A percentile compares a stretch with the other conserved stretches of the same genome.
Evolutionary conservation across 2,329 filamentous ascomycete genomes (phyloP).

Genomic region (Esteya vermicola): DNA sequence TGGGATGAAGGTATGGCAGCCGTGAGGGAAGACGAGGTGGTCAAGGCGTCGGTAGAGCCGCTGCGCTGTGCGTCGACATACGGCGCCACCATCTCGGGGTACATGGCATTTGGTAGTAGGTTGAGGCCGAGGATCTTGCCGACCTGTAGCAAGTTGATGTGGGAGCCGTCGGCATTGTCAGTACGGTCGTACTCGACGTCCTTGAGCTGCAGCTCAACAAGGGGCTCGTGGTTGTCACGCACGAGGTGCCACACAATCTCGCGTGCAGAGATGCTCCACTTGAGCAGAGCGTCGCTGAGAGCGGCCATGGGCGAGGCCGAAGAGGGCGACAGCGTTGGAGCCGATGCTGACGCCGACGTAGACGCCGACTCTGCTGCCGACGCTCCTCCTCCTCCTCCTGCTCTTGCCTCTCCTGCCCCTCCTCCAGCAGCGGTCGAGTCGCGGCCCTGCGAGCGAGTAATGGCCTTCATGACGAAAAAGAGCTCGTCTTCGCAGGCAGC

Average conservation of each 20-base stretch:
- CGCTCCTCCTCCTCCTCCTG: neutral
- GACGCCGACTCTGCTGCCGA: neutral
- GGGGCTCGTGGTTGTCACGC: constrained; percentile 68
- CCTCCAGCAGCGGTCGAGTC: constrained; percentile 34
- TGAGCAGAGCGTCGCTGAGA: constrained; percentile 64
- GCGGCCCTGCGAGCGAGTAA: constrained; percentile 86
- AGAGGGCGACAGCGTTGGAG: no score
- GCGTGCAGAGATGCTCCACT: constrained; percentile 85
- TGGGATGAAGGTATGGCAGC: no score
- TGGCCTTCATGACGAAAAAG: constrained; percentile 99
- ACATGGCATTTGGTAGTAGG: constrained; percentile 76
- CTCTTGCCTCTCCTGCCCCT: neutral
- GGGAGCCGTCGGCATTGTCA: constrained; percentile 93
- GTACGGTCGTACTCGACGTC: constrained; percentile 89
- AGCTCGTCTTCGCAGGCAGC: constrained; percentile 87
- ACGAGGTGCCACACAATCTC: constrained; percentile 98
- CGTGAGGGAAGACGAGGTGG: no score
- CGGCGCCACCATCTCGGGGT: constrained; percentile 89
- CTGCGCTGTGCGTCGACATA: constrained; percentile 56
- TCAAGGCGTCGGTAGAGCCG: no score
- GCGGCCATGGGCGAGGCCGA: no score
- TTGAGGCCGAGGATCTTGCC: constrained; percentile 82
- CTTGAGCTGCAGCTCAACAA: constrained; percentile 86
- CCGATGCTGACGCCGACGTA: no score
- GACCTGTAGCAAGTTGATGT: constrained; percentile 82